phyloP scores from a whole-genome alignment of 2,329 filamentous ascomycete genomes.

The Calonectria naviculata region DNA sequence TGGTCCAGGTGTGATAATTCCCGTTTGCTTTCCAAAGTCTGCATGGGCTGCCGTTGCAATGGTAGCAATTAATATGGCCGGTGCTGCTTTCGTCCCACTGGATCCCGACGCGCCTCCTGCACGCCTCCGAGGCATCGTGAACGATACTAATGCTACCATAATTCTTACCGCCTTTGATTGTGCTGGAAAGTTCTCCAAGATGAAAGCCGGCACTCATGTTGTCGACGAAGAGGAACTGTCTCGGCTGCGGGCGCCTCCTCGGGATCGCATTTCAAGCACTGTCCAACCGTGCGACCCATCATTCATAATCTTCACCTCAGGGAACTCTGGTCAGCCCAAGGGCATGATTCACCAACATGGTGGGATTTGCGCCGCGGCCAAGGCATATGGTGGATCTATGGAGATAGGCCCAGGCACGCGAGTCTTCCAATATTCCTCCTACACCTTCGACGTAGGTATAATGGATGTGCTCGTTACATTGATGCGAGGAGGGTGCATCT shows the following conservation, averaged over 20 bases:
- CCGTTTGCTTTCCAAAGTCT: background rate
- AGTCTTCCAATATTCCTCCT: constrained; percentile 39
- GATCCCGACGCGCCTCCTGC: background rate
- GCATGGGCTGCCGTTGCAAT: constrained; percentile 3
- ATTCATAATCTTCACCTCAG: constrained; percentile 6
- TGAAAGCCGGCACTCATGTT: background rate
- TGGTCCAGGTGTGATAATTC: background rate
- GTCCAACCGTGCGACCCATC: too few relatives aligned
- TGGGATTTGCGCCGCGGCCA: background rate
- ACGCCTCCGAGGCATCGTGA: background rate
- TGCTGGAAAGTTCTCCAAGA: background rate
- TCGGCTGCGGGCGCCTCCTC: background rate
- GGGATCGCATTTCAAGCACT: too few relatives aligned
- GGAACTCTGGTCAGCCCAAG: constrained; percentile 26
- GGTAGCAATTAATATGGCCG: constrained; percentile 5
- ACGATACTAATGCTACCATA: background rate
- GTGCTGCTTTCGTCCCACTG: constrained; percentile 2
- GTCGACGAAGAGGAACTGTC: background rate
- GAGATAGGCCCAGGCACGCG: constrained; percentile 12
- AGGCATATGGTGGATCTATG: background rate
- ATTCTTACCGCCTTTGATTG: background rate
- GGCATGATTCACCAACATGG: constrained; percentile 52
- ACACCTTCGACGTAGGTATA: constrained; percentile 52
- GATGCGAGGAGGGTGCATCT: constrained; percentile 50
- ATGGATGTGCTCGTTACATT: constrained; percentile 52